Evolutionary conservation across 352 stramenopile genomes (phyloP).

Genomic region (Phytophthora cactorum): DNA sequence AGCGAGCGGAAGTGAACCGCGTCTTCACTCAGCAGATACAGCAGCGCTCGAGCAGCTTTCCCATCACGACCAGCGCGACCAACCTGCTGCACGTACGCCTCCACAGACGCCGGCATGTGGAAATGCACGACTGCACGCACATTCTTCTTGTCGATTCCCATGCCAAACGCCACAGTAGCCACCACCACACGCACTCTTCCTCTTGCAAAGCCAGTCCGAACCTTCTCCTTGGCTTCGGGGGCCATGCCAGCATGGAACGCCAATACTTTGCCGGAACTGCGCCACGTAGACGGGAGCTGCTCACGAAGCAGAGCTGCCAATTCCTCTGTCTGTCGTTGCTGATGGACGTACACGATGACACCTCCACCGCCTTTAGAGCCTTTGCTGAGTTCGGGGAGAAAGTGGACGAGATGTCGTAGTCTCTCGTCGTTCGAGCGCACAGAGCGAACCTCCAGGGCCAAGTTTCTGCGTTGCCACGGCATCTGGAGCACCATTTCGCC

Average conservation of each 20-base stretch:
- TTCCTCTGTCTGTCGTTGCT: constrained; percentile 79
- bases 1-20: constrained; percentile 75
- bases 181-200: constrained; percentile 92
- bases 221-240: constrained; percentile 75
- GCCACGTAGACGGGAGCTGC: constrained; percentile 46
- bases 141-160: constrained; percentile 99
- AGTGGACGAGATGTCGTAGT: constrained; percentile 39
- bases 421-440: constrained; percentile 69
- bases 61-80: constrained; percentile 96
- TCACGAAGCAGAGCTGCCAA: constrained; percentile 70
- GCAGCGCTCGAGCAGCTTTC: constrained; percentile 65
- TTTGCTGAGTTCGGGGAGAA: constrained; percentile 37
- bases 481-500: constrained; percentile 68
- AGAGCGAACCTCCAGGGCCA: constrained; percentile 60
- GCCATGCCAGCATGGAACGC: constrained; percentile 96
- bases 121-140: constrained; percentile 98
- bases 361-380: constrained; percentile 39
- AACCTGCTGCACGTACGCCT: constrained; percentile 98
- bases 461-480: constrained; percentile 77
- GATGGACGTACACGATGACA: constrained; percentile 86
- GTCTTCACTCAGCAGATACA: constrained; percentile 76
- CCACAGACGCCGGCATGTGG: constrained; percentile 96
- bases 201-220: constrained; percentile 86
- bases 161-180: constrained; percentile 98
- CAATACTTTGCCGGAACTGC: constrained; percentile 50